These are phyloP conservation scores for Aspergillus egyptiacus DNA, from an alignment of 495 filamentous ascomycete species.

Conservation along the genomic window DNA sequence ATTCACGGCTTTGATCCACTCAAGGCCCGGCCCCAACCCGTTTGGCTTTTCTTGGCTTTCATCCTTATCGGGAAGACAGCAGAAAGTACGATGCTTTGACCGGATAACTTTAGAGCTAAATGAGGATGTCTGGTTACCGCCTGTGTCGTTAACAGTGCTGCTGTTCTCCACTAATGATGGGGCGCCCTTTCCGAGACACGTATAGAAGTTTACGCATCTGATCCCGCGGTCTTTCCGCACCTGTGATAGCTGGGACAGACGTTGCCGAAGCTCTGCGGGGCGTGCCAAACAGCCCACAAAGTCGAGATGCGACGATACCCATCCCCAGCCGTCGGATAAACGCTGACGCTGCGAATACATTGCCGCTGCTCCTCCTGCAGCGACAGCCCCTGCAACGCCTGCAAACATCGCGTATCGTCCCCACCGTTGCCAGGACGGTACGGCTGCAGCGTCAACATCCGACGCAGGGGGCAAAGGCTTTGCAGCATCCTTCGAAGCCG, in stretches of 20 bases:
- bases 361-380: slow-evolving; percentile 81
- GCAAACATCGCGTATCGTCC: slow-evolving; percentile 79
- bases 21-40: slow-evolving; percentile 26
- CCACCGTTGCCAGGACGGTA: slow-evolving; percentile 64
- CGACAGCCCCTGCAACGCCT: slow-evolving; percentile 71
- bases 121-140: slow-evolving; percentile 14
- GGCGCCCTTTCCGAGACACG: slow-evolving; percentile 65
- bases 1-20: slow-evolving; percentile 68
- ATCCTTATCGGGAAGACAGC: slow-evolving; percentile 60
- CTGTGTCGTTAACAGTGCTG: slow-evolving; percentile 12
- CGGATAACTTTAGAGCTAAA: slow-evolving; percentile 39
- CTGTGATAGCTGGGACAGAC: slow-evolving; percentile 52
- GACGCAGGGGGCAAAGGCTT: slow-evolving; percentile 26
- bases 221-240: slow-evolving; percentile 52
- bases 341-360: slow-evolving; percentile 79
- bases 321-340: slow-evolving; percentile 62
- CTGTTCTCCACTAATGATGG: slow-evolving; percentile 30
- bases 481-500: slow-evolving; percentile 8
- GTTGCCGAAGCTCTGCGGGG: slow-evolving; percentile 64
- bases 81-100: slow-evolving; percentile 69
- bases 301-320: slow-evolving; percentile 88
- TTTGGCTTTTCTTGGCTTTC: slow-evolving; percentile 27
- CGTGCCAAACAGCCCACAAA: slow-evolving; percentile 86
- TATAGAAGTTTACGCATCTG: slow-evolving; percentile 77
- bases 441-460: slow-evolving; percentile 45